Percentiles rank a stretch among this genome's conserved stretches.
These are phyloP conservation scores for Ceratocystis huliohia DNA, from an alignment of 2,329 filamentous ascomycete species.

Conservation along the genomic window DNA sequence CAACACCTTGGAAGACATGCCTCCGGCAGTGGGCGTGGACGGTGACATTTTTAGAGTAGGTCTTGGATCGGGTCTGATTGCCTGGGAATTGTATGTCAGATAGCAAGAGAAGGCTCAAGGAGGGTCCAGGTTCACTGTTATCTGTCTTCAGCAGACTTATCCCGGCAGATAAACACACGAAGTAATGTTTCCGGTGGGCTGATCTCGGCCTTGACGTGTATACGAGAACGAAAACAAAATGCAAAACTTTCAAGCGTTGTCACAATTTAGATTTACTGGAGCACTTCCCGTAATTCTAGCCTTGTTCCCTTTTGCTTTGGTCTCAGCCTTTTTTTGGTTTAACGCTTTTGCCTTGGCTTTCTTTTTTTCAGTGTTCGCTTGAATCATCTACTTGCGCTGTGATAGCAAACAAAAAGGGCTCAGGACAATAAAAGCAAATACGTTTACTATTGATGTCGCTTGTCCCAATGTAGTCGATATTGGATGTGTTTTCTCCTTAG, in stretches of 20 bases:
- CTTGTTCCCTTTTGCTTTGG: background rate
- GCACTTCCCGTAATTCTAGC: slow-evolving; percentile 3
- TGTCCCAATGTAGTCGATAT: background rate
- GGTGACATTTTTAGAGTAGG: slow-evolving; percentile 32
- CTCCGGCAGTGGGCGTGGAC: slow-evolving; percentile 40
- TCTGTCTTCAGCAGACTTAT: background rate
- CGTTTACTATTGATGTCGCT: background rate
- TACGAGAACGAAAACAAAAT: background rate
- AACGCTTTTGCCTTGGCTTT: background rate
- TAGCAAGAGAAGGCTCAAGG: background rate
- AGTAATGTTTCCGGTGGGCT: background rate
- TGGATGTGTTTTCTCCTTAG: background rate
- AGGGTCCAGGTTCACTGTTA: background rate
- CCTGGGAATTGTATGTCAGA: background rate
- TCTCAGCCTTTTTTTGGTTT: background rate
- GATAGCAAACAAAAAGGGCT: background rate
- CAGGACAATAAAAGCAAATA: background rate
- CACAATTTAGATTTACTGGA: background rate
- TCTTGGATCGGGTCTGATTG: background rate
- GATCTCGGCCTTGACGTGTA: background rate
- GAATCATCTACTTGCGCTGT: slow-evolving; percentile 8
- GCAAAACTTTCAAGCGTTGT: background rate
- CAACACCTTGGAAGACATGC: slow-evolving; percentile 75
- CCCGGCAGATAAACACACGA: background rate
- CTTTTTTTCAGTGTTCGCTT: slow-evolving; percentile 1